Evolutionary conservation across 2,329 filamentous ascomycete genomes (phyloP), one percentile per base, ranked within the genome.

Genomic region (Cryphonectria nitschkei): DNA sequence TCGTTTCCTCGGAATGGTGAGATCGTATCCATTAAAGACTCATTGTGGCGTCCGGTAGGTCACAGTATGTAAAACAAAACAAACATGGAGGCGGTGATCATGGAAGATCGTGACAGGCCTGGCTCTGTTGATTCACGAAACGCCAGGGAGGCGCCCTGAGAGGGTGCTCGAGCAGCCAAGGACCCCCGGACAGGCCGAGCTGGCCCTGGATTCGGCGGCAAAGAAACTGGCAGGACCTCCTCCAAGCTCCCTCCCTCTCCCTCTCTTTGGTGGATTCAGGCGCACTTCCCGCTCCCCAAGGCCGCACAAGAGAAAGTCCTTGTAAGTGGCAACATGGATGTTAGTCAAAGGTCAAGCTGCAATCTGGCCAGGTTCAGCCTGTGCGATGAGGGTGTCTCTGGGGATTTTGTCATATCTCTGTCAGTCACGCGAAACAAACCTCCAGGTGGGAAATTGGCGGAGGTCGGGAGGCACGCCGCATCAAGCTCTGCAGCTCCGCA

Each of bases 81-180:
- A 50, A 22, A 8, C 19, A 22, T 7, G 26, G 54, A 19, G 50
- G 64, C 32, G 50, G 64, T 29, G 64, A 65, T 65, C 64, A 56
- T 37, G 7, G 22, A 7, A 13, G 63, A 56, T 52, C 62, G n/a
- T 41, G 32, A 22, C 50, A 34, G 32, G 50, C 34, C 29, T 66
- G 34, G 26, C 46, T 32, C 64, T n/a, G 32, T 9, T 66, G 64
- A 54, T 54, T 19, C 50, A 66, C 64, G 64, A 66, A 66, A 66
- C 64, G 50, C 34, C 43, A 54, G 46, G 43, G 50, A 54, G 50
- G 43, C 29, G 46, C 64, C 64, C 46, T 56, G 64, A 7, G 29
- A 39, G 1, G 22, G 19, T 13, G 58, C 34, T 61, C 34, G 34
- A 39, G 34, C 26, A 39, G 54, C 54, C 29, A 19, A 32, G 16